Base-by-base conservation (phyloP, 202 grass and related monocot species). In the Setaria italica region DNA sequence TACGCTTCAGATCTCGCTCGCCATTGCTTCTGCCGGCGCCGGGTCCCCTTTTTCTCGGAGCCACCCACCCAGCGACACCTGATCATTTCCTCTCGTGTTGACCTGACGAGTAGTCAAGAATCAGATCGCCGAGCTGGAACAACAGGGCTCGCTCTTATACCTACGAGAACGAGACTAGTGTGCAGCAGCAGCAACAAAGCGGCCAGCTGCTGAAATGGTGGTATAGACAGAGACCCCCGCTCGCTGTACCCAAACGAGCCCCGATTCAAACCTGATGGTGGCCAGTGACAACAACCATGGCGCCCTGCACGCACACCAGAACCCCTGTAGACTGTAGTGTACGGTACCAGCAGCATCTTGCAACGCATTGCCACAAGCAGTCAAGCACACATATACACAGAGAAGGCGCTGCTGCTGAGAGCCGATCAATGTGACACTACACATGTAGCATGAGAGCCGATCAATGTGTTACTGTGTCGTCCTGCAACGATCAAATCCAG, bases 241-340 rank as follows among this genome's bases (percentile, higher is more conserved):
- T 9, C 4, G 5, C 21, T 54, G 84, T 79, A 72, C 76, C 46
- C 17, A 45, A 67, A 34, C 32, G 67, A 45, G 14, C 32, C 76
- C 58, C 20, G 73, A 80, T 81, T 87, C 58, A 81, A 86, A n/a
- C 69, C 59, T 57, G 78, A 74, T 37, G 59, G 76, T 73, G 67
- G 67, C 25, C 55, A 54, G 67, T 37, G 65, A 9, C 42, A 4
- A 11, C 54, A 11, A 11, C 54, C 84, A 63, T 43, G 45, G 45
- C 10, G 66, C 66, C 20, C 4, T 47, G 75, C 49, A 32, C 21
- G 74, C 83, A 39, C 83, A 59, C 50, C 51, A 34, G 19, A 64
- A 43, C 20, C 39, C 56, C 50, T 76, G 47, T 43, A 54, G 39
- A 41, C 39, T 41, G 5, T 41, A 35, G 34, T 35, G 34, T 35